phyloP scores from a whole-genome alignment of 2,329 filamentous ascomycete species.

The Claviceps spartinae region DNA sequence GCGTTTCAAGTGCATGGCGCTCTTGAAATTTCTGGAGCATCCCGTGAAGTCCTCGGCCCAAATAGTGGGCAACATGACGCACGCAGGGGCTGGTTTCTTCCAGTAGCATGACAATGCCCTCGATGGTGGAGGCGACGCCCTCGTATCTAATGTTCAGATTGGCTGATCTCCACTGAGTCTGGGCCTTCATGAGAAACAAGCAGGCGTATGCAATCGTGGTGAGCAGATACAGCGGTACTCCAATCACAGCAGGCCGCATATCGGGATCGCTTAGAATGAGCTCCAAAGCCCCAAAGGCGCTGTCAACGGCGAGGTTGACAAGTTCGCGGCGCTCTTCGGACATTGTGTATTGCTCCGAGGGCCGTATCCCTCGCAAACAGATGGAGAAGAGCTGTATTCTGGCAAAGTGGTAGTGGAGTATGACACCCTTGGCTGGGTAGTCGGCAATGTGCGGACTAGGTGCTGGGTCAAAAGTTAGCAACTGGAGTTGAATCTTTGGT shows the following conservation, averaged over 20 bases:
- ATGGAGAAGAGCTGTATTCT: constrained; percentile 35
- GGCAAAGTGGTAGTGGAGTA: constrained; percentile 36
- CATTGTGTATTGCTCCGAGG: constrained; percentile 24
- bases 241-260: constrained; percentile 18
- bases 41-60: constrained; percentile 15
- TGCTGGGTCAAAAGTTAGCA: constrained; percentile 14
- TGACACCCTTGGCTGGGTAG: constrained; percentile 35
- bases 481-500: background rate
- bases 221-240: constrained; percentile 19
- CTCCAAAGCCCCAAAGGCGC: constrained; percentile 17
- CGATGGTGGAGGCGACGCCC: constrained; percentile 16
- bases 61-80: constrained; percentile 17
- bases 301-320: constrained; percentile 26
- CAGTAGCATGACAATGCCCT: constrained; percentile 13
- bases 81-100: constrained; percentile 13
- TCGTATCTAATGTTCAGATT: constrained; percentile 17
- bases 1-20: constrained; percentile 5
- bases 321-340: constrained; percentile 30
- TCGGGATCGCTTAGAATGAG: constrained; percentile 18
- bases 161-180: constrained; percentile 17
- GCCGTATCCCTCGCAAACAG: constrained; percentile 24
- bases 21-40: constrained; percentile 18
- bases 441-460: constrained; percentile 31
- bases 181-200: constrained; percentile 20
- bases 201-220: constrained; percentile 20